A percentile compares a stretch with the other conserved stretches of the same genome.
These are phyloP conservation scores for Pseudonitzschia delicatissima DNA, from an alignment of 108 stramenopile species.

Conservation along the genomic window DNA sequence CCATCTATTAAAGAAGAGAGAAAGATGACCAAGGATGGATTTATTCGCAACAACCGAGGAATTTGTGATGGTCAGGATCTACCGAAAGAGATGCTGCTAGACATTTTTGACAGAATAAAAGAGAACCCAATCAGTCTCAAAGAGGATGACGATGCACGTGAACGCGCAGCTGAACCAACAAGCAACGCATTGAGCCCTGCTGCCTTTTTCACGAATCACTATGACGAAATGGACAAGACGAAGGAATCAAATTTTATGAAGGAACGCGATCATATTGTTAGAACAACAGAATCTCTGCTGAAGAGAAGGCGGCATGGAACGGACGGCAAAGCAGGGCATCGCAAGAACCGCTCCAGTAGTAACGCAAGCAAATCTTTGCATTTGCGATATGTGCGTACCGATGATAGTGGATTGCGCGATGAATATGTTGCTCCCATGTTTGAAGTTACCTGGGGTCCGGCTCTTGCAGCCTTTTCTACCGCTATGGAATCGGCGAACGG, in stretches of 20 bases:
- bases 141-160: conserved; percentile 91
- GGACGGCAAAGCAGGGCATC: conserved; percentile 29
- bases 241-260: conserved; percentile 81
- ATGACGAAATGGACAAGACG: conserved; percentile 74
- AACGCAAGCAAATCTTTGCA: conserved; percentile 23
- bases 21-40: conserved; percentile 94
- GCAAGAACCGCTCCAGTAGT: conserved; percentile 15
- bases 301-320: conserved; percentile 49
- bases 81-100: conserved; percentile 80
- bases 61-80: conserved; percentile 96
- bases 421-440: conserved; percentile 96
- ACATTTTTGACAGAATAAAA: conserved; percentile 94
- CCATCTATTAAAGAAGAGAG: conserved; percentile 93
- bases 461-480: conserved; percentile 92
- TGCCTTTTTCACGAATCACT: conserved; percentile 70
- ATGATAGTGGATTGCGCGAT: conserved; percentile 74
- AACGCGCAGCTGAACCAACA: conserved; percentile 45
- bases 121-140: conserved; percentile 92
- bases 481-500: conserved; percentile 89
- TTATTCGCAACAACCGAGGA: conserved; percentile 94
- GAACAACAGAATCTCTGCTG: conserved; percentile 85
- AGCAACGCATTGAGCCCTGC: conserved; percentile 44
- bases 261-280: conserved; percentile 94
- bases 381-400: conserved; percentile 63
- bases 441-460: conserved; percentile 97